These are phyloP conservation scores for Clavaria fumosa DNA, from an alignment of 768 basidiomycete species.

Conservation along the genomic window DNA sequence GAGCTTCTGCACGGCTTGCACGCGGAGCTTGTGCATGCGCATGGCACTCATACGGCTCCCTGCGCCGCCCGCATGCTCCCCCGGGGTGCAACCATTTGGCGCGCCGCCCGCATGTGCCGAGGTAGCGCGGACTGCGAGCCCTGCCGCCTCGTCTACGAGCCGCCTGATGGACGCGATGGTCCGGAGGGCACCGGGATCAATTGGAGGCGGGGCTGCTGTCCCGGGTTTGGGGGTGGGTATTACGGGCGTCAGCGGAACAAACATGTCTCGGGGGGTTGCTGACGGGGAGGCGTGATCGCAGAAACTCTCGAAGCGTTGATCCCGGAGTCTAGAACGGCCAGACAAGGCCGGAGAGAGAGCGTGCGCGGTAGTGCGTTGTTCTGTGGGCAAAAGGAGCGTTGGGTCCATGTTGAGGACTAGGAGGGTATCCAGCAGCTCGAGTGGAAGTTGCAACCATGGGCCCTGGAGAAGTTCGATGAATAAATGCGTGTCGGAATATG, in stretches of 20 bases:
- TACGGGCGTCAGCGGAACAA: conserved; percentile 23
- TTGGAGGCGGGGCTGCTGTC: conserved; percentile 67
- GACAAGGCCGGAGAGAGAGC: conserved; percentile 21
- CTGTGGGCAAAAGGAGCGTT: conserved; percentile 36
- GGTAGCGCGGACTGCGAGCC: conserved; percentile 74
- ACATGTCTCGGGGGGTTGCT: conserved; percentile 25
- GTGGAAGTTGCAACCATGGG: conserved; percentile 80
- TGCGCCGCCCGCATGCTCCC: conserved; percentile 38
- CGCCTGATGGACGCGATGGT: conserved; percentile 59
- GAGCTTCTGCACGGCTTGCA: conserved; percentile 73
- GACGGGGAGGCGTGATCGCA: conserved; percentile 31
- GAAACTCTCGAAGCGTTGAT: conserved; percentile 30
- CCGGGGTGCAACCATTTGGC: conserved; percentile 29
- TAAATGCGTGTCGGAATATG: conserved; percentile 5
- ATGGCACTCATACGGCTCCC: conserved; percentile 63
- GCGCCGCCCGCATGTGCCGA: conserved; percentile 63
- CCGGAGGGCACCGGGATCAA: conserved; percentile 79
- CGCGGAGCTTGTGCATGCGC: conserved; percentile 66
- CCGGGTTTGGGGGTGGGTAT: conserved; percentile 43
- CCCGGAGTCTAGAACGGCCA: conserved; percentile 21
- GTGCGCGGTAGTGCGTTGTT: too few species aligned
- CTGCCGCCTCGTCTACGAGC: conserved; percentile 81
- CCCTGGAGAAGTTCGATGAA: conserved; percentile 35
- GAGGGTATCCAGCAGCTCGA: conserved; percentile 74
- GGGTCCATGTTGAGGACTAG: conserved; percentile 68